phyloP scores from a whole-genome alignment of 2,329 filamentous ascomycete genomes.

The Aspergillus calidoustus region DNA sequence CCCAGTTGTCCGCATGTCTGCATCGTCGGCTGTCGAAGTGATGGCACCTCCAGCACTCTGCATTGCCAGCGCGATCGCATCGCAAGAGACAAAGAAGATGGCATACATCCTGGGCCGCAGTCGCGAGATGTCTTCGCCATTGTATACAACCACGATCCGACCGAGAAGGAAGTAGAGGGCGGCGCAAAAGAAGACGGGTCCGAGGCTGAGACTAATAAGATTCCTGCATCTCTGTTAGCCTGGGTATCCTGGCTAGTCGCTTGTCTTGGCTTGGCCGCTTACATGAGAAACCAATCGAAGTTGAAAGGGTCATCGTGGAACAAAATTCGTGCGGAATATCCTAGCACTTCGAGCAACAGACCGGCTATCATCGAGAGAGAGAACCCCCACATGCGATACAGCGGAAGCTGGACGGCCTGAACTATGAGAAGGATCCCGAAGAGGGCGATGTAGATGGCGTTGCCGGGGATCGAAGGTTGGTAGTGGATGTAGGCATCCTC shows the following conservation, averaged over 20 bases:
- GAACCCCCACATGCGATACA: constrained; percentile 7
- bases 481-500: constrained; percentile 6
- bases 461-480: constrained; percentile 4
- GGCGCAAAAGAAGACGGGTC: constrained; percentile 65
- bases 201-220: constrained; percentile 66
- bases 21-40: constrained; percentile 9
- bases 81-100: constrained; percentile 63
- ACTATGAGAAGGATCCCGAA: constrained; percentile 54
- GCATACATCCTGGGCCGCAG: constrained; percentile 39
- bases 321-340: constrained; percentile 63
- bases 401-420: constrained; percentile 54
- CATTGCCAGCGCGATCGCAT: constrained; percentile 63
- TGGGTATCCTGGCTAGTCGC: not conserved
- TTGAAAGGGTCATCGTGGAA: constrained; percentile 57
- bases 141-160: constrained; percentile 41
- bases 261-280: constrained; percentile 19
- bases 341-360: constrained; percentile 61
- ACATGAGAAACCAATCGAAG: constrained; percentile 49
- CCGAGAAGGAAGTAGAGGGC: constrained; percentile 66
- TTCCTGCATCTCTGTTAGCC: constrained; percentile 47
- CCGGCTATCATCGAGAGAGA: constrained; percentile 56
- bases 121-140: constrained; percentile 36
- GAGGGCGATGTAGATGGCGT: constrained; percentile 32
- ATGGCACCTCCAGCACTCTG: constrained; percentile 57
- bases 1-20: constrained; percentile 39